Percentiles rank a stretch among this genome's conserved stretches.
phyloP scores from a whole-genome alignment of 768 basidiomycete genomes.

The Clitopilus passeckerianus region DNA sequence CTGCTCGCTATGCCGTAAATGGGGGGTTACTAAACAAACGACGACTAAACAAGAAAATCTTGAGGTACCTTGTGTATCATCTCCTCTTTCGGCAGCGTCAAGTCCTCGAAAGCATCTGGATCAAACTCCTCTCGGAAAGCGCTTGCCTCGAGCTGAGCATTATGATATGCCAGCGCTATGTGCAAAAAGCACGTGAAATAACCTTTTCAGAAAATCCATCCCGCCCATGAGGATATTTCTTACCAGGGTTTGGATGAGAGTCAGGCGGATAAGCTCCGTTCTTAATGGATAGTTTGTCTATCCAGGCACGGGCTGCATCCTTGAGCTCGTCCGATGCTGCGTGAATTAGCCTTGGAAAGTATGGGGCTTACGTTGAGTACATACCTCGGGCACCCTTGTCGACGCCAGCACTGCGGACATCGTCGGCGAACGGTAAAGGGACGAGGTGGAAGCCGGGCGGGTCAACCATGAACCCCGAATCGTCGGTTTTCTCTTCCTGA shows the following conservation, averaged over 20 bases:
- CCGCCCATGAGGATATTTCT: slow-evolving; percentile 16
- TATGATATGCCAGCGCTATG: slow-evolving; percentile 80
- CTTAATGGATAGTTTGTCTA: slow-evolving; percentile 76
- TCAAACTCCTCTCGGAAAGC: slow-evolving; percentile 93
- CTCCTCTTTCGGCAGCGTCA: slow-evolving; percentile 72
- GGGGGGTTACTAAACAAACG: slow-evolving; percentile 11
- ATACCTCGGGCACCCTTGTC: slow-evolving; percentile 61
- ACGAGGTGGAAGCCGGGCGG: slow-evolving; percentile 93
- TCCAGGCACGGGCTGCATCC: slow-evolving; percentile 64
- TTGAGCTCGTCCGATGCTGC: slow-evolving; percentile 66
- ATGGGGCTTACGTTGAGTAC: slow-evolving; percentile 6
- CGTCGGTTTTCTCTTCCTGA: slow-evolving; percentile 67
- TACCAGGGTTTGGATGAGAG: slow-evolving; percentile 88
- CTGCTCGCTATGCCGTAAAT: slow-evolving; percentile 48
- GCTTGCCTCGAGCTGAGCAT: slow-evolving; percentile 85
- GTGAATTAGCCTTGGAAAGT: slow-evolving; percentile 1
- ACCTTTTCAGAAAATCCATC: background rate
- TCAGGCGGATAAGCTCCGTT: slow-evolving; percentile 84
- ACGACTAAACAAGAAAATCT: slow-evolving; percentile 21
- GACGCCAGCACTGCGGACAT: slow-evolving; percentile 77
- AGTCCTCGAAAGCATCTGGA: slow-evolving; percentile 71
- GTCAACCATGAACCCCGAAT: slow-evolving; percentile 65
- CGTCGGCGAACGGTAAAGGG: slow-evolving; percentile 91
- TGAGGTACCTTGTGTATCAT: slow-evolving; percentile 69
- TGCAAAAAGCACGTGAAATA: slow-evolving; percentile 1